These are phyloP conservation scores for Theobroma grandiflorum DNA, from an alignment of 441 rosid genomes.

Conservation along the genomic window DNA sequence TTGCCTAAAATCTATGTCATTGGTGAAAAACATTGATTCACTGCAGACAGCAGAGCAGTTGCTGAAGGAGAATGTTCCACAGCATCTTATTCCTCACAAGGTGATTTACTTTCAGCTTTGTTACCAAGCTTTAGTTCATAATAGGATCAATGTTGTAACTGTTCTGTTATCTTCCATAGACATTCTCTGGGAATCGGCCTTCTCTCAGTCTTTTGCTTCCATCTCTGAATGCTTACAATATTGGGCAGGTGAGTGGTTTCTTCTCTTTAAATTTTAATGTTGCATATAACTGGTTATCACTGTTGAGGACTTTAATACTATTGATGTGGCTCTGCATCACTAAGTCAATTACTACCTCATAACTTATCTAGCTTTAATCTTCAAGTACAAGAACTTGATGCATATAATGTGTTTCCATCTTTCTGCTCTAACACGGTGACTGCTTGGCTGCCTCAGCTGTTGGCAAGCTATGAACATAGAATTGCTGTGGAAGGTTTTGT, in stretches of 20 bases:
- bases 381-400: background rate
- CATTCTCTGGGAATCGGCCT: constrained; percentile 89
- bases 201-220: constrained; percentile 94
- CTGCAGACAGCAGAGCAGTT: constrained; percentile 81
- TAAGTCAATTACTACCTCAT: background rate
- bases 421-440: constrained; percentile 14
- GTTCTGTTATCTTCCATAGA: constrained; percentile 50
- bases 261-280: constrained; percentile 15
- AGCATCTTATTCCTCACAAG: constrained; percentile 91
- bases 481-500: constrained; percentile 92
- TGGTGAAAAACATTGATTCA: constrained; percentile 26
- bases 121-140: constrained; percentile 4
- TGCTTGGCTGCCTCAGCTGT: constrained; percentile 54
- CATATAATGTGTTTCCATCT: background rate
- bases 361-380: constrained; percentile 7
- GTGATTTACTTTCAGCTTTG: constrained; percentile 45
- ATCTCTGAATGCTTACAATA: constrained; percentile 70
- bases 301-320: background rate
- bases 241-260: constrained; percentile 78
- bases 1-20: constrained; percentile 18
- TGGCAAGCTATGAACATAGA: constrained; percentile 97
- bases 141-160: constrained; percentile 7
- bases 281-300: background rate
- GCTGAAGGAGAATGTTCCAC: constrained; percentile 75
- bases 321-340: background rate